These are phyloP conservation scores for Lizanozyma gosingica DNA, from an alignment of 1,139 yeast species.

Conservation along the genomic window DNA sequence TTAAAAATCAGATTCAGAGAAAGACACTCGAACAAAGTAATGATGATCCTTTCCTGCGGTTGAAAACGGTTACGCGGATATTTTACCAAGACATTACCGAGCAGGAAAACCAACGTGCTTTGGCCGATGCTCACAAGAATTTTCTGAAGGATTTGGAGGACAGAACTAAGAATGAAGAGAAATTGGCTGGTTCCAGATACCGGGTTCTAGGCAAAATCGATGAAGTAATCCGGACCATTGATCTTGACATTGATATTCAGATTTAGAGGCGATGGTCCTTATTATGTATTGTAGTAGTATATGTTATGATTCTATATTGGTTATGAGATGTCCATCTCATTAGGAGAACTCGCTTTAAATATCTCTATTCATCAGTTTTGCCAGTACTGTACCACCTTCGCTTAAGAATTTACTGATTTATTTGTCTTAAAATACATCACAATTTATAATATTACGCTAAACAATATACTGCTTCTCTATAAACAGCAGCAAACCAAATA, in stretches of 20 bases:
- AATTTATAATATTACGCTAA: no score
- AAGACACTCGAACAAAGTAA: conserved; percentile 24
- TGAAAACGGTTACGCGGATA: conserved; percentile 78
- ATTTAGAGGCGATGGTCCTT: conserved; percentile 3
- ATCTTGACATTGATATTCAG: conserved; percentile 25
- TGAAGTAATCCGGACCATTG: conserved; percentile 26
- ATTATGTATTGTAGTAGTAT: background rate
- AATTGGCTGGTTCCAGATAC: conserved; percentile 34
- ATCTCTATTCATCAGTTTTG: no score
- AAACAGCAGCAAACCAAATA: conserved; percentile 1
- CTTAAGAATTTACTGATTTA: no score
- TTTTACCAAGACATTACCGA: conserved; percentile 53
- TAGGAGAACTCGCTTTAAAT: no score
- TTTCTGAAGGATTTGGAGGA: conserved; percentile 28
- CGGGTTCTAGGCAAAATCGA: conserved; percentile 39
- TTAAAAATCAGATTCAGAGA: conserved; percentile 52
- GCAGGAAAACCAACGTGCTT: conserved; percentile 37
- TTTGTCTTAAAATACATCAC: no score
- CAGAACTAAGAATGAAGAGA: conserved; percentile 29
- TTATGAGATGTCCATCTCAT: no score
- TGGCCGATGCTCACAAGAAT: conserved; percentile 29
- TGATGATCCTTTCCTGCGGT: conserved; percentile 83
- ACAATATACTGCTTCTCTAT: no score
- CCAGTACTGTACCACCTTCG: no score
- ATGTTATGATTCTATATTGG: no score